Base-by-base conservation (phyloP, 345 rosid genomes). In the Lumnitzera racemosa region DNA sequence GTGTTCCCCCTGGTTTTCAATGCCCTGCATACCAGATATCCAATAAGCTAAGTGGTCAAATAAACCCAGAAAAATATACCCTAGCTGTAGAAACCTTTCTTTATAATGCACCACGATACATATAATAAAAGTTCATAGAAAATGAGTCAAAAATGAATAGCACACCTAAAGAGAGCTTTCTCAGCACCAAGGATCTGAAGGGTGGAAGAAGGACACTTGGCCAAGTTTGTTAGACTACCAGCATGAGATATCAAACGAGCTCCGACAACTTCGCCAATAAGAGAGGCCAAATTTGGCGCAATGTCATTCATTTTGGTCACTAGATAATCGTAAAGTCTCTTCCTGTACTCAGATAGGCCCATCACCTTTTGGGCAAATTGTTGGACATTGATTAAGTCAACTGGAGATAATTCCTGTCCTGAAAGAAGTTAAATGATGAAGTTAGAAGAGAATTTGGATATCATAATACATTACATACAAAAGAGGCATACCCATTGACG, bases 151-250 rank as follows among this genome's bases (percentile, higher is more conserved):
- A 64, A 36, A 36, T 53, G 41, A 20, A 47, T 12, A 23, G 24
- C 4, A 51, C 23, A 92, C 99, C 99, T 95, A 80, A 94, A 90
- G 47, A 90, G 90, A 47, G 97, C 96, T 62, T 90, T 94, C 76
- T 90, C 96, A 7, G 95, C 97, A 51, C 97, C 99, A 23, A 88
- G 99, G 64, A 94, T 88, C 80, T 90, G 97, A 64, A 94, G 97
- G 16, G 99, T 94, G 24, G 99, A 94, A 76, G 99, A 86, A 57
- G 99, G 97, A 73, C 96, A 90, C 68, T 94, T 94, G 0, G 99
- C 99, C 74, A 90, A 83, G 77, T 90, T 90, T 13, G 95, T 88
- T 52, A 94, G 92, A 83, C 97, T 94, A 49, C 99, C 96, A 15
- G 99, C 99, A 73, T 94, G 99, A 46, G 99, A 94, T 53, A 94